A percentile compares a stretch with the other conserved stretches of the same genome.
phyloP scores from a whole-genome alignment of 2,329 filamentous ascomycete species.

The Pseudophaeomoniella oleicola region DNA sequence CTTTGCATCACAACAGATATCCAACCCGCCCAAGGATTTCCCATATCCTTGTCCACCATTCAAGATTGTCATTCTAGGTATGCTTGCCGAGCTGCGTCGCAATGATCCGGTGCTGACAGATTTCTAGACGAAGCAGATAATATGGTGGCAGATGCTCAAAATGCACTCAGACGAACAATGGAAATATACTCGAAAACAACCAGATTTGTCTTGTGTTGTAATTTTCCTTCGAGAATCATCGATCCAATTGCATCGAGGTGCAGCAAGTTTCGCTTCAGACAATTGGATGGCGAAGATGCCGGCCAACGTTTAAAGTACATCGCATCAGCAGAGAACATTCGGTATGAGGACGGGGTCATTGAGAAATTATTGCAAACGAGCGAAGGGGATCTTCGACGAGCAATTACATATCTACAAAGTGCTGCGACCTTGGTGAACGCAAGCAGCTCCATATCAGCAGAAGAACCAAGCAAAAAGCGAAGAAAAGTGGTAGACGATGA shows the following conservation, averaged over 20 bases:
- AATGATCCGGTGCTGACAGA: neutral
- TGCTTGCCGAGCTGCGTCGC: neutral
- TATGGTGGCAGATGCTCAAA: conserved; percentile 98
- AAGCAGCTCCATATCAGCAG: conserved; percentile 17
- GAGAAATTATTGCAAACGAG: conserved; percentile 75
- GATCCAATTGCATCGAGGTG: conserved; percentile 87
- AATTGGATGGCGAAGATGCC: conserved; percentile 74
- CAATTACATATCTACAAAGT: conserved; percentile 91
- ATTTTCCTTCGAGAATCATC: conserved; percentile 97
- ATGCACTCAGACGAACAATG: conserved; percentile 86
- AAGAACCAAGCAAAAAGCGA: conserved; percentile 27
- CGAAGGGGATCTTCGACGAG: conserved; percentile 88
- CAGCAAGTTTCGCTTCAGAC: conserved; percentile 97
- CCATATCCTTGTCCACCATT: conserved; percentile 90
- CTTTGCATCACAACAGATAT: conserved; percentile 51
- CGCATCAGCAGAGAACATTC: conserved; percentile 62
- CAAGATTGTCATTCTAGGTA: conserved; percentile 87
- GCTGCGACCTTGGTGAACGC: conserved; percentile 78
- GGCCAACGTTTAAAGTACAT: conserved; percentile 68
- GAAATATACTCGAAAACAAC: conserved; percentile 96
- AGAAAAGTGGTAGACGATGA: conserved; percentile 32
- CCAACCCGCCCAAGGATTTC: conserved; percentile 20
- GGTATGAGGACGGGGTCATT: conserved; percentile 61
- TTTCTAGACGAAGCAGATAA: conserved; percentile 61
- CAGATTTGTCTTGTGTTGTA: conserved; percentile 92